phyloP scores from a whole-genome alignment of 805 yeast species.

The Cyberlindnera subsufficiens region DNA sequence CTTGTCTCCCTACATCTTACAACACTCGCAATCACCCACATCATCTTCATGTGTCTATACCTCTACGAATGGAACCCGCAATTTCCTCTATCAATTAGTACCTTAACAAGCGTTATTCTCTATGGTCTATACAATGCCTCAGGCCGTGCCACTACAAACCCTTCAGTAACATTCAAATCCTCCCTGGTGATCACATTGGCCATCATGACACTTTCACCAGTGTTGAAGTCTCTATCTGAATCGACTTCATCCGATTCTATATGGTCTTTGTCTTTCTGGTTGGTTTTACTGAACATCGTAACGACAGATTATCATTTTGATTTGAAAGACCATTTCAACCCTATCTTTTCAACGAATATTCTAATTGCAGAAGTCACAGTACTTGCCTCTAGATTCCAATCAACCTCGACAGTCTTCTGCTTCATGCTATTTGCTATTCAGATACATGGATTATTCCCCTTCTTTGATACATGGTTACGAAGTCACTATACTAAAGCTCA shows the following conservation, averaged over 20 bases:
- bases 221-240: conserved; percentile 77
- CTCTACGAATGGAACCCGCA: conserved; percentile 43
- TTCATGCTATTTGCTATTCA: conserved; percentile 73
- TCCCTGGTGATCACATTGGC: conserved; percentile 63
- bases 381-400: conserved; percentile 75
- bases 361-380: conserved; percentile 84
- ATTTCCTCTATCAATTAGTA: conserved; percentile 28
- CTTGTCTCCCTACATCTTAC: conserved; percentile 62
- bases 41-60: conserved; percentile 63
- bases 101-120: conserved; percentile 4
- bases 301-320: conserved; percentile 64
- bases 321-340: conserved; percentile 27
- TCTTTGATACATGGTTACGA: conserved; percentile 57
- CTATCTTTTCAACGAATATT: conserved; percentile 72
- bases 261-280: conserved; percentile 85
- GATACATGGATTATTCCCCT: conserved; percentile 66
- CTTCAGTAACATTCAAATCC: conserved; percentile 43
- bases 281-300: conserved; percentile 61
- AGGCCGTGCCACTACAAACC: background rate
- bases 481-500: conserved; percentile 22
- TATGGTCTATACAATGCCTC: conserved; percentile 5
- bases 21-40: conserved; percentile 54
- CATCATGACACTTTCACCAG: conserved; percentile 79
- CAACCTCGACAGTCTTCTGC: conserved; percentile 75
- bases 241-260: conserved; percentile 92